phyloP scores from a whole-genome alignment of 805 yeast genomes.

The Pichia cabralensis region DNA sequence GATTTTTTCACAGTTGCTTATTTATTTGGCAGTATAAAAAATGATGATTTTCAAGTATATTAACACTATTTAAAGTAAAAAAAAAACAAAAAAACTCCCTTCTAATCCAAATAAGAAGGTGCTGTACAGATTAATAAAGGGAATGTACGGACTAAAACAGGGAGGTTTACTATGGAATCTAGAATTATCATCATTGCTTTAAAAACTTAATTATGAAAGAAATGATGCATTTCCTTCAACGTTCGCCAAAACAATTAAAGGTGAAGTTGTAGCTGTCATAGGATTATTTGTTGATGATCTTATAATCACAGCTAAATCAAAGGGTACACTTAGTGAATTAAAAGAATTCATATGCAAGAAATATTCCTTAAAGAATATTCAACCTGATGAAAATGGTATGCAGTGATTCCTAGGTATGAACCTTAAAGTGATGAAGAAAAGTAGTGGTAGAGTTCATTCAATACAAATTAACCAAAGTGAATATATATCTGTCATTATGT shows the following conservation, averaged over 20 bases:
- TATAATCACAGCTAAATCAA: neutral
- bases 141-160: neutral
- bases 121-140: neutral
- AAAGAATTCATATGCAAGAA: neutral
- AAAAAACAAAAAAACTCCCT: too few species aligned
- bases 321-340: neutral
- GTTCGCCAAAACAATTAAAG: neutral
- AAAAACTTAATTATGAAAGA: neutral
- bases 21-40: too few species aligned
- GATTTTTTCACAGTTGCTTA: too few species aligned
- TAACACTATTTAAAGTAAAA: too few species aligned
- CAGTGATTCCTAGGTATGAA: neutral
- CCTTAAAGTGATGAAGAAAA: neutral
- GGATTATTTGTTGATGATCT: conserved; percentile 1
- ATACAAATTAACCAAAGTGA: neutral
- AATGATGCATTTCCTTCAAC: neutral
- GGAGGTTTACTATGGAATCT: neutral
- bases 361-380: neutral
- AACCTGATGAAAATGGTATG: neutral
- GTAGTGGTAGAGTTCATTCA: neutral
- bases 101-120: neutral
- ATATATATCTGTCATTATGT: neutral
- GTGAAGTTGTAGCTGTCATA: neutral
- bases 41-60: too few species aligned
- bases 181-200: neutral